These are phyloP conservation scores for Helotiales sp. DNA, from an alignment of 2,329 filamentous ascomycete species.

Conservation along the genomic window DNA sequence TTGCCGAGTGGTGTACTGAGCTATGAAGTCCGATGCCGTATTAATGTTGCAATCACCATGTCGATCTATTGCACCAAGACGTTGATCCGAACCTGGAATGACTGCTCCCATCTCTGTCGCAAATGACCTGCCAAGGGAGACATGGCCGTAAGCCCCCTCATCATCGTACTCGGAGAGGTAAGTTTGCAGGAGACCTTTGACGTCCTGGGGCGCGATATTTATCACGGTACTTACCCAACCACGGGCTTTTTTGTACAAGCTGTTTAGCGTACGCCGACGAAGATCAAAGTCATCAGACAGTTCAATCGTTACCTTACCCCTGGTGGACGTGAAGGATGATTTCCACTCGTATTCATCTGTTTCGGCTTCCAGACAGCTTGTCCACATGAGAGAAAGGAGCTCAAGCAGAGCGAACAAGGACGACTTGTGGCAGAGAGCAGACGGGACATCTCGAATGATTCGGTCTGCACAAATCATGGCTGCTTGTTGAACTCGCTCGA, in stretches of 20 bases:
- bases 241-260: constrained; percentile 76
- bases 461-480: constrained; percentile 83
- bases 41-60: constrained; percentile 79
- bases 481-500: constrained; percentile 87
- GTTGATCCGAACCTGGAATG: constrained; percentile 85
- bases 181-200: constrained; percentile 94
- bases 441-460: constrained; percentile 84
- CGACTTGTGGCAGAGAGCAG: constrained; percentile 84
- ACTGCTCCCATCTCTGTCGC: constrained; percentile 89
- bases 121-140: constrained; percentile 91
- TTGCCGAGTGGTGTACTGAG: constrained; percentile 95
- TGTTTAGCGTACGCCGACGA: constrained; percentile 78
- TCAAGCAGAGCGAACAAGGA: constrained; percentile 94
- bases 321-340: constrained; percentile 76
- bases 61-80: constrained; percentile 79
- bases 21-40: constrained; percentile 92
- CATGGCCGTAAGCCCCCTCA: constrained; percentile 86
- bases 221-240: constrained; percentile 82
- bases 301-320: constrained; percentile 81
- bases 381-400: constrained; percentile 92
- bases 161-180: constrained; percentile 96
- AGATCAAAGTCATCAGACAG: constrained; percentile 93
- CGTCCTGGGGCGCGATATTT: constrained; percentile 84
- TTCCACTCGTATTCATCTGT: constrained; percentile 91
- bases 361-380: constrained; percentile 90